phyloP scores from a whole-genome alignment of 306 rosid species.

The Mucuna pruriens region DNA sequence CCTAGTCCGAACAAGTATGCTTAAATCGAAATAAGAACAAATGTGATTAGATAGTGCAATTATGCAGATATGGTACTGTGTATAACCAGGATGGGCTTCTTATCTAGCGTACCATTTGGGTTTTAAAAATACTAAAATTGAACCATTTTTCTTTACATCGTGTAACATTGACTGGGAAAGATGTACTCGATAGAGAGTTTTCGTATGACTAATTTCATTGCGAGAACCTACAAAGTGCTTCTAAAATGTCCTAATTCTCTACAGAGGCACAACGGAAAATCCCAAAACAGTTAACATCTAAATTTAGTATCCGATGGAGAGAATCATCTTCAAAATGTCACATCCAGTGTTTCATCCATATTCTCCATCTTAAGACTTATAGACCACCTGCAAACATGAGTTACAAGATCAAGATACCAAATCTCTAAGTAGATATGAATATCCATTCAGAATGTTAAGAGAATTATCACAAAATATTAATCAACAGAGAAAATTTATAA shows the following conservation, averaged over 20 bases:
- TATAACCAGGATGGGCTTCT: background rate
- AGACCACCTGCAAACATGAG: constrained; percentile 36
- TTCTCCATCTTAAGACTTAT: constrained; percentile 27
- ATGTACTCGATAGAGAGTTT: background rate
- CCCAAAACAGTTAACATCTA: constrained; percentile 23
- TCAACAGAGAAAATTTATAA: constrained; percentile 11
- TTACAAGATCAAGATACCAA: constrained; percentile 9
- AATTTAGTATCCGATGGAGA: constrained; percentile 5
- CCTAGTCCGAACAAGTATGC: background rate
- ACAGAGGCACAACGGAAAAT: background rate
- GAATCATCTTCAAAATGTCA: constrained; percentile 19
- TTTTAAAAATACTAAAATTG: background rate
- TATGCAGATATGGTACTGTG: background rate
- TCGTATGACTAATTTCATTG: background rate
- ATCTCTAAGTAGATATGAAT: constrained; percentile 18
- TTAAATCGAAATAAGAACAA: background rate
- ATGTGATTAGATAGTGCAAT: background rate
- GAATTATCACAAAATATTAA: background rate
- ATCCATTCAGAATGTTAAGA: constrained; percentile 12
- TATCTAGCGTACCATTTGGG: background rate
- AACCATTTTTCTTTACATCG: constrained; percentile 12
- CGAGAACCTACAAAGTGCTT: constrained; percentile 19
- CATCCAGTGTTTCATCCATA: constrained; percentile 23
- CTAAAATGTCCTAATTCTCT: constrained; percentile 28
- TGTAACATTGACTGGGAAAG: background rate